A percentile compares a stretch with the other conserved stretches of the same genome.
Evolutionary conservation across 2,329 filamentous ascomycete species (phyloP).

Genomic region (Septoria linicola): DNA sequence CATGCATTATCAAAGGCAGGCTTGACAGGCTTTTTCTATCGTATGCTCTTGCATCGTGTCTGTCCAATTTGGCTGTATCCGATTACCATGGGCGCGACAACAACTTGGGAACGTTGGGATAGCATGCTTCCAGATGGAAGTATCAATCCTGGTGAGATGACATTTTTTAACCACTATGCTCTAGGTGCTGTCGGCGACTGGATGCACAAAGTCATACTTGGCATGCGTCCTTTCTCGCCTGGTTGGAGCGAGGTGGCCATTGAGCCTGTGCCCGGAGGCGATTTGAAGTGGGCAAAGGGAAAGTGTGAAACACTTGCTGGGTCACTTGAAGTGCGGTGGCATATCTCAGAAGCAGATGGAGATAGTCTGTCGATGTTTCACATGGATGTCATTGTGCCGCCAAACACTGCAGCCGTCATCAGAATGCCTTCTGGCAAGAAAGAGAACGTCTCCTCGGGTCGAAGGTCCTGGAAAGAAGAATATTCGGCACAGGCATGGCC

Average conservation of each 20-base stretch:
- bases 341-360: too few species aligned
- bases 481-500: too few species aligned
- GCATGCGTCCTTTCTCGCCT: not conserved
- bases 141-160: conserved; percentile 51
- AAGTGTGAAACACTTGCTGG: too few species aligned
- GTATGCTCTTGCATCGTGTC: conserved; percentile 50
- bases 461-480: too few species aligned
- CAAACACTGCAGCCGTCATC: too few species aligned
- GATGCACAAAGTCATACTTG: conserved; percentile 39
- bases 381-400: too few species aligned
- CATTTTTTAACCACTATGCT: conserved; percentile 50
- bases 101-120: conserved; percentile 55
- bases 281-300: not conserved
- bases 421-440: too few species aligned
- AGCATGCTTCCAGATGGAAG: conserved; percentile 46
- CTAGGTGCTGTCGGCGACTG: conserved; percentile 52
- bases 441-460: too few species aligned
- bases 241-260: conserved; percentile 8
- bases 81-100: conserved; percentile 49
- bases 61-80: conserved; percentile 53
- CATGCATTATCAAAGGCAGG: conserved; percentile 5
- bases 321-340: too few species aligned
- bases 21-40: conserved; percentile 37
- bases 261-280: not conserved
- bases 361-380: too few species aligned